Base-by-base conservation (phyloP, 495 filamentous ascomycete species). In the Friedmanniomyces simplex region DNA sequence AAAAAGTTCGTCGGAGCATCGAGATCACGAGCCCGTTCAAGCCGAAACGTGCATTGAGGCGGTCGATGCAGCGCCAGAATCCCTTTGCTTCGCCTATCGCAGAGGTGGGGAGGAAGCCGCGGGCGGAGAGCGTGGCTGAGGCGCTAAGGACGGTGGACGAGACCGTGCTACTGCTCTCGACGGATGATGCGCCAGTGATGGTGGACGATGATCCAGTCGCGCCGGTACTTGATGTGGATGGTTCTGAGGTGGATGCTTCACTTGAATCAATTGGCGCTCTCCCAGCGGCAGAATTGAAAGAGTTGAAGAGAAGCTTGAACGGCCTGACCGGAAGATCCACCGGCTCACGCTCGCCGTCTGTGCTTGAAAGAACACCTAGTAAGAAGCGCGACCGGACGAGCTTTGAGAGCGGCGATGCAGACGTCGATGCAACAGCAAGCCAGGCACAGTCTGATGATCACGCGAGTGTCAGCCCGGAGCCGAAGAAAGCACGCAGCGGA, bases 21-120 rank as follows among this genome's bases (percentile, higher is more conserved):
- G 61, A 63, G 49, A 32, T 14, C 1, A 20, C 41, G 45, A 60
- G 57, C 39, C 61, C 61, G 32, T 63, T 63, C 57, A 55, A 57
- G 57, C 57, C 61, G 22, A 59, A 37, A 34, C 21, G 56, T 28
- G 37, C 20, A 2, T 50, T 63, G 47, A 41, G 61, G 32, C 30
- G 61, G 45, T 60, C 57, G 2, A 2, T 32, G 21, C 50, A 18
- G 30, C 25, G 25, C 13, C 22, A 16, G 42, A 45, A 62, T 36
- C 54, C 50, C 1, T 62, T 62, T 50, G 59, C 59, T 37, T 58
- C 54, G 14, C 59, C 59, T 12, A 39, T 2, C 8, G 20, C 26
- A n/a, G 18, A 25, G 24, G 25, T 18, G 25, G 18, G 20, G 42
- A 32, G 11, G 39, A 46, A 46, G 39, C 20, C 46, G 32, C 14